Evolutionary conservation across 495 filamentous ascomycete genomes (phyloP).

Genomic region (Talaromyces proteolyticus): DNA sequence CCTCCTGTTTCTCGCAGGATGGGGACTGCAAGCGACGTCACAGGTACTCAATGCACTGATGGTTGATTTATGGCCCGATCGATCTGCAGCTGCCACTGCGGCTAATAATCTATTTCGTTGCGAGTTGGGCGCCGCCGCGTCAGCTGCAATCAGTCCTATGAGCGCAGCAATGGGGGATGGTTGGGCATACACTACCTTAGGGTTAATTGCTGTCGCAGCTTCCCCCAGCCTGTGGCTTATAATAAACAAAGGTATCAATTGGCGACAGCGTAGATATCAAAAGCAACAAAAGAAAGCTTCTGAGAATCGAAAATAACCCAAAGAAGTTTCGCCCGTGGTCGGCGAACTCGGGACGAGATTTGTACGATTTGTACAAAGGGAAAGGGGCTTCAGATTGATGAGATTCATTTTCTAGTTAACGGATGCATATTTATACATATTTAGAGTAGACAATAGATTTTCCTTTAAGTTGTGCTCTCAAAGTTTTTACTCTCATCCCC

Average conservation of each 20-base stretch:
- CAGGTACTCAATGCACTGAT: slow-evolving; percentile 43
- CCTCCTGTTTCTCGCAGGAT: slow-evolving; percentile 26
- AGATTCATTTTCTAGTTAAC: no score
- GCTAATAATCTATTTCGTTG: slow-evolving; percentile 63
- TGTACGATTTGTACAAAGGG: no score
- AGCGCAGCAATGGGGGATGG: slow-evolving; percentile 51
- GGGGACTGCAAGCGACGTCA: slow-evolving; percentile 21
- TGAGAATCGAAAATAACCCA: neutral
- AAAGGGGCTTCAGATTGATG: no score
- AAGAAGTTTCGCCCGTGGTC: no score
- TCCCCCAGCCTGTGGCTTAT: slow-evolving; percentile 20
- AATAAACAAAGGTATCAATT: slow-evolving; percentile 28
- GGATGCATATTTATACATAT: no score
- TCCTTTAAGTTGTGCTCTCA: no score
- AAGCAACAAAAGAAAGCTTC: neutral
- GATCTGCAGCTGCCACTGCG: slow-evolving; percentile 54
- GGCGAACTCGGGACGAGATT: no score
- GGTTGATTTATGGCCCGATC: slow-evolving; percentile 54
- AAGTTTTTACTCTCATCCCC: no score
- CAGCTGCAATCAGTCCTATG: slow-evolving; percentile 55
- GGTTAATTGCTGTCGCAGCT: slow-evolving; percentile 20
- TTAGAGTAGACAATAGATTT: no score
- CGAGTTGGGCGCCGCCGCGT: slow-evolving; percentile 54
- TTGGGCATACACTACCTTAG: slow-evolving; percentile 58
- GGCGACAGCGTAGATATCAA: slow-evolving; percentile 25